A percentile compares a stretch with the other conserved stretches of the same genome.
These are phyloP conservation scores for Syzygium aqueum DNA, from an alignment of 345 rosid genomes.

Conservation along the genomic window DNA sequence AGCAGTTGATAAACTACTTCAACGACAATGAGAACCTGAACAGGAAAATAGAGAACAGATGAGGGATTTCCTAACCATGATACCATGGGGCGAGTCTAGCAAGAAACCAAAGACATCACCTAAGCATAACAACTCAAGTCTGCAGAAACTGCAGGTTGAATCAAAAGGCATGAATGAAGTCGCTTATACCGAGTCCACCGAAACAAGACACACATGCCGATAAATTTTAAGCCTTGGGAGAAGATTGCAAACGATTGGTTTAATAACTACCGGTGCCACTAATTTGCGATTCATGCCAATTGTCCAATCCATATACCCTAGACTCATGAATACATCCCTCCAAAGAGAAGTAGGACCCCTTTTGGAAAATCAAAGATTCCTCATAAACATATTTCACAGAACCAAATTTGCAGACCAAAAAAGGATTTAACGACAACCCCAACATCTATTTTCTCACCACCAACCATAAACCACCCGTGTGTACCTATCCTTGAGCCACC, in stretches of 20 bases:
- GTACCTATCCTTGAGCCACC: slow-evolving; percentile 87
- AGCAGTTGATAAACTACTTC: not conserved
- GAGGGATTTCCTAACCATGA: not conserved
- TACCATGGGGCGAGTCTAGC: not conserved
- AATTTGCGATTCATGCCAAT: not conserved
- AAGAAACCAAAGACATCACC: not conserved
- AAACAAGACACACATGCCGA: not conserved
- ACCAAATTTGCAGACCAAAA: not conserved
- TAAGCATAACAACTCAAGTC: not conserved
- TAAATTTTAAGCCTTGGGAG: not conserved
- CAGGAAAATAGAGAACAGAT: not conserved
- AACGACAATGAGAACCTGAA: not conserved
- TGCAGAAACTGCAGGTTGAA: not conserved
- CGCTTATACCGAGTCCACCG: not conserved
- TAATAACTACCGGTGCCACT: not conserved
- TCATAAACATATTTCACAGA: not conserved
- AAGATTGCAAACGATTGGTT: not conserved
- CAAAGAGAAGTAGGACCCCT: not conserved
- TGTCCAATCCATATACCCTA: not conserved
- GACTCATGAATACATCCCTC: not conserved
- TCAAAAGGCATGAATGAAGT: not conserved
- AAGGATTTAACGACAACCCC: not conserved
- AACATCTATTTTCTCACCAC: slow-evolving; percentile 33
- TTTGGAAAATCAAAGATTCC: not conserved
- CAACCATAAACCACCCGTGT: slow-evolving; percentile 69